These are phyloP conservation scores for Neurospora sp. DNA, from an alignment of 495 filamentous ascomycete species.

Conservation along the genomic window DNA sequence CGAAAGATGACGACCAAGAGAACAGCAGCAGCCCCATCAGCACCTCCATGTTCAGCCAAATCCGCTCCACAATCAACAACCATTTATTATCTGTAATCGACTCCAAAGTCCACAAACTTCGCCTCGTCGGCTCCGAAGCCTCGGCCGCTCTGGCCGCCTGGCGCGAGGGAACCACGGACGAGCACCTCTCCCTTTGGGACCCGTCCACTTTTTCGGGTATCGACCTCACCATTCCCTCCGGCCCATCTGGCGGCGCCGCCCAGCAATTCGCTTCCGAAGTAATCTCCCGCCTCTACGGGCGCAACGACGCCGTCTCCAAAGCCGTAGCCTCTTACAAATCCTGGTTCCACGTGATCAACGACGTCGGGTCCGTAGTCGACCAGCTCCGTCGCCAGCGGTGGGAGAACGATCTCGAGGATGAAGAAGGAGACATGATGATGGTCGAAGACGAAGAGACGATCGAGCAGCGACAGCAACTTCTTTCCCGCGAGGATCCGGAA, in stretches of 20 bases:
- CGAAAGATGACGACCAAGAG: background rate
- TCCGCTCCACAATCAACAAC: slow-evolving; percentile 59
- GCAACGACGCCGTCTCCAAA: slow-evolving; percentile 51
- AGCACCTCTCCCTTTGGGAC: slow-evolving; percentile 51
- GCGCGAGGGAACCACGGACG: slow-evolving; percentile 37
- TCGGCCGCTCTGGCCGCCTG: slow-evolving; percentile 42
- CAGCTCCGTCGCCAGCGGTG: slow-evolving; percentile 58
- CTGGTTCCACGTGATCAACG: slow-evolving; percentile 58
- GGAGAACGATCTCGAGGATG: slow-evolving; percentile 69
- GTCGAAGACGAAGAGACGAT: slow-evolving; percentile 46
- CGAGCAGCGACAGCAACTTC: slow-evolving; percentile 50
- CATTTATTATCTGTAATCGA: slow-evolving; percentile 52
- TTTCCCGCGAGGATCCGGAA: slow-evolving; percentile 65
- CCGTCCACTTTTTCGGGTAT: slow-evolving; percentile 34
- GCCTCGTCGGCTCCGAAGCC: slow-evolving; percentile 47
- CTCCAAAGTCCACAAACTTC: slow-evolving; percentile 45
- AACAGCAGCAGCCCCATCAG: background rate
- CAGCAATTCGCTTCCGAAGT: slow-evolving; percentile 34
- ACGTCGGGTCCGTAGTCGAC: slow-evolving; percentile 50
- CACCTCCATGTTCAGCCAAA: slow-evolving; percentile 51
- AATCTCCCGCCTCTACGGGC: slow-evolving; percentile 47
- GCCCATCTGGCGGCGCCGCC: slow-evolving; percentile 21
- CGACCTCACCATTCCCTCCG: slow-evolving; percentile 19
- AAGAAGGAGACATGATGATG: background rate
- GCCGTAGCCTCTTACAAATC: slow-evolving; percentile 50